Percentiles rank a stretch among this genome's conserved stretches.
These are phyloP conservation scores for Aspergillus hancockii DNA, from an alignment of 495 filamentous ascomycete species.

Conservation along the genomic window DNA sequence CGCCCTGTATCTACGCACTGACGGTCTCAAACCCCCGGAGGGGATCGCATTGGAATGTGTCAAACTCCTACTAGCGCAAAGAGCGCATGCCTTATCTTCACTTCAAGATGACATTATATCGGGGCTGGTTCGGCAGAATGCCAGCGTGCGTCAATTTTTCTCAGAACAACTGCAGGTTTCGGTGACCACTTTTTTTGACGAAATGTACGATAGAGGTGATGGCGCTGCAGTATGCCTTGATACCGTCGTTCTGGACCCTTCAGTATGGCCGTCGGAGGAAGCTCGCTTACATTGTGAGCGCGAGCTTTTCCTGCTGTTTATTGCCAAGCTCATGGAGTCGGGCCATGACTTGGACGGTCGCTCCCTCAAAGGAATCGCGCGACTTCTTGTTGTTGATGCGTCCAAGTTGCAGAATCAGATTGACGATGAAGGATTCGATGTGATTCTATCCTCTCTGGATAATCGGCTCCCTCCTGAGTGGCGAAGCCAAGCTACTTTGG, in stretches of 20 bases:
- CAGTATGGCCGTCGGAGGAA: slow-evolving; percentile 57
- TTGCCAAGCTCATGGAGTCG: slow-evolving; percentile 64
- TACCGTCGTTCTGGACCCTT: slow-evolving; percentile 55
- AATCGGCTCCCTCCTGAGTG: slow-evolving; percentile 67
- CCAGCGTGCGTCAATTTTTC: slow-evolving; percentile 56
- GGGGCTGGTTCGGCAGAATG: slow-evolving; percentile 56
- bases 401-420: slow-evolving; percentile 62
- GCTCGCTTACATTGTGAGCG: slow-evolving; percentile 50
- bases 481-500: slow-evolving; percentile 72
- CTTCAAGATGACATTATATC: slow-evolving; percentile 60
- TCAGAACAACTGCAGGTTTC: slow-evolving; percentile 49
- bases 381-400: slow-evolving; percentile 61
- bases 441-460: slow-evolving; percentile 76
- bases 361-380: slow-evolving; percentile 62
- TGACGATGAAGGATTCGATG: slow-evolving; percentile 76
- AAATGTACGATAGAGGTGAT: slow-evolving; percentile 62
- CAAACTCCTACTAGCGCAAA: slow-evolving; percentile 52
- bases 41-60: slow-evolving; percentile 55
- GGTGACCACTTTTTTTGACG: slow-evolving; percentile 56
- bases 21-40: slow-evolving; percentile 51
- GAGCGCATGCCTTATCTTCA: slow-evolving; percentile 37
- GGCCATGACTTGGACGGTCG: slow-evolving; percentile 60
- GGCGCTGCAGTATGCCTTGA: slow-evolving; percentile 59
- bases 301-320: slow-evolving; percentile 66
- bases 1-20: slow-evolving; percentile 53